phyloP scores from a whole-genome alignment of 176 grass and related monocot genomes.

The Eremochloa ophiuroides region DNA sequence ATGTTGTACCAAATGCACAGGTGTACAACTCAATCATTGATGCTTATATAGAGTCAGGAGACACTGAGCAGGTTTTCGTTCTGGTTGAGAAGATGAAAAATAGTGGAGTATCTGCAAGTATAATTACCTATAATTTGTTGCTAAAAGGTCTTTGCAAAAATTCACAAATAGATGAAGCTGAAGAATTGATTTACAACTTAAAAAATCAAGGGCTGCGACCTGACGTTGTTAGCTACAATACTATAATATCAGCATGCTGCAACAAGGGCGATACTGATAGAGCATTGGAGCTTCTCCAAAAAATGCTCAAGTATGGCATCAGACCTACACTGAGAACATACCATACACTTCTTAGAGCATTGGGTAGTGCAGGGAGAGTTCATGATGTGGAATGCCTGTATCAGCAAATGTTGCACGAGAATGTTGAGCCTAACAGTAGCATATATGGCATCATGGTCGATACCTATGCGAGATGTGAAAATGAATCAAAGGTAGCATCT shows the following conservation, averaged over 20 bases:
- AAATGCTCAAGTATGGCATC: slow-evolving; percentile 46
- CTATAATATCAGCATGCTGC: slow-evolving; percentile 48
- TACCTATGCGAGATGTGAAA: slow-evolving; percentile 39
- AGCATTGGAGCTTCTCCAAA: slow-evolving; percentile 49
- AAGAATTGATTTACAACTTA: slow-evolving; percentile 36
- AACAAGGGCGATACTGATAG: slow-evolving; percentile 30
- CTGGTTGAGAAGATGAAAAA: slow-evolving; percentile 47
- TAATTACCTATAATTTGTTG: slow-evolving; percentile 63
- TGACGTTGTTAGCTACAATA: slow-evolving; percentile 51
- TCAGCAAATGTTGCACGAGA: slow-evolving; percentile 47
- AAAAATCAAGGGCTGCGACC: slow-evolving; percentile 33
- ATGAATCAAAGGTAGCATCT: slow-evolving; percentile 40
- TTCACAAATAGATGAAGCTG: slow-evolving; percentile 48
- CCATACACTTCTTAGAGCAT: slow-evolving; percentile 31
- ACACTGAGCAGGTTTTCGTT: slow-evolving; percentile 32
- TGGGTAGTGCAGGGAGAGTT: slow-evolving; percentile 39
- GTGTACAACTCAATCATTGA: slow-evolving; percentile 61
- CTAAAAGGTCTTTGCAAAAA: slow-evolving; percentile 54
- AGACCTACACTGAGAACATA: slow-evolving; percentile 46
- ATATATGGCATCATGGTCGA: slow-evolving; percentile 38
- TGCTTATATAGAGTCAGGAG: slow-evolving; percentile 40
- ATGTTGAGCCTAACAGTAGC: slow-evolving; percentile 41
- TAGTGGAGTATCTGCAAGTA: slow-evolving; percentile 46
- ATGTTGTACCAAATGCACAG: slow-evolving; percentile 48
- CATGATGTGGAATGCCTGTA: slow-evolving; percentile 51